A percentile compares a stretch with the other conserved stretches of the same genome.
Conservation (phyloP, 73 alveolate genomes). For the Chromera velia region DNA sequence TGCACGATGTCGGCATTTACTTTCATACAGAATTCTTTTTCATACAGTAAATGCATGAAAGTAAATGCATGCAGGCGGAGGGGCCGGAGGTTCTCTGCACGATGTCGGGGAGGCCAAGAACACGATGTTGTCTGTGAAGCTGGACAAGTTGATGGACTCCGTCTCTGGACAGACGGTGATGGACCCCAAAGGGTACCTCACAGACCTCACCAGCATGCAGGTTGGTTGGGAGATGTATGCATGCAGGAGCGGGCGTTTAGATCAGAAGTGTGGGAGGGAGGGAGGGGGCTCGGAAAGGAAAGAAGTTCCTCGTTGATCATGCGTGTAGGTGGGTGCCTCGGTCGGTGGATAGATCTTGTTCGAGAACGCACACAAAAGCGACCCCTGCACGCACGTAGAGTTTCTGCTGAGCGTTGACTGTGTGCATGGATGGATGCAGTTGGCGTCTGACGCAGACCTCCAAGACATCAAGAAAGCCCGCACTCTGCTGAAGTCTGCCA, state of each 20-base stretch:
- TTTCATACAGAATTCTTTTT: no score
- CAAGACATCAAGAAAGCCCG: slow-evolving; percentile 83
- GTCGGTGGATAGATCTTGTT: not conserved
- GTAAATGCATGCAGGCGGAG: slow-evolving; percentile 33
- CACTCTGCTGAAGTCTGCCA: slow-evolving; percentile 65
- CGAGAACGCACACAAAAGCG: not conserved
- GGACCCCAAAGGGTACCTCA: slow-evolving; percentile 66
- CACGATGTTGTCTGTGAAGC: slow-evolving; percentile 51
- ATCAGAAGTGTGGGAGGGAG: no score
- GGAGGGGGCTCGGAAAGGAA: no score
- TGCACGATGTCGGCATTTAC: slow-evolving; percentile 21
- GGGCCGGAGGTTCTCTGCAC: slow-evolving; percentile 26
- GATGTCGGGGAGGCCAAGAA: slow-evolving; percentile 47
- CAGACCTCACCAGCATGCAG: slow-evolving; percentile 51
- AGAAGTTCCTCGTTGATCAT: not conserved
- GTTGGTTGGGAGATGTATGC: not conserved
- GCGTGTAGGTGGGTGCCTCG: not conserved
- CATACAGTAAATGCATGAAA: no score
- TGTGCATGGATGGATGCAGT: not conserved
- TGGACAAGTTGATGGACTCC: slow-evolving; percentile 55
- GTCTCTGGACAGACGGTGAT: slow-evolving; percentile 55
- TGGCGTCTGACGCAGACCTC: slow-evolving; percentile 56
- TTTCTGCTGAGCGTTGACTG: not conserved
- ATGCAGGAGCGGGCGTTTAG: no score
- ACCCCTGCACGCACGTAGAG: not conserved